Evolutionary conservation across 106 monocot genomes (phyloP).

Genomic region (Dioscorea alata): DNA sequence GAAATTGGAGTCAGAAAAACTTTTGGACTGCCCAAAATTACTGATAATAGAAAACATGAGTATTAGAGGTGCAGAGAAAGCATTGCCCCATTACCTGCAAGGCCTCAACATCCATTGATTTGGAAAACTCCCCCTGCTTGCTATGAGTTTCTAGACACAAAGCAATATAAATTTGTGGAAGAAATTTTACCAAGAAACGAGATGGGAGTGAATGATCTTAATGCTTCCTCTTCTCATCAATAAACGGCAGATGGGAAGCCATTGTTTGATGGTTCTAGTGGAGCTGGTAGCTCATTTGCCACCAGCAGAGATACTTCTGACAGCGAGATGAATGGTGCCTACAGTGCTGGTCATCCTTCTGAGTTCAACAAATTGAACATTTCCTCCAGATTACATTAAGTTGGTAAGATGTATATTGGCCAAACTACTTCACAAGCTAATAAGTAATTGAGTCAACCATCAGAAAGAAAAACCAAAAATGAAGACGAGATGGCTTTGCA

Average conservation of each 20-base stretch:
- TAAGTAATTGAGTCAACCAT: constrained; percentile 11
- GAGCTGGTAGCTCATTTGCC: constrained; percentile 10
- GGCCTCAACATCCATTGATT: constrained; percentile 67
- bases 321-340: constrained; percentile 13
- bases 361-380: constrained; percentile 19
- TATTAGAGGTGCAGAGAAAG: constrained; percentile 64
- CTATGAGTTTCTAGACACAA: constrained; percentile 57
- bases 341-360: constrained; percentile 2
- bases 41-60: constrained; percentile 42
- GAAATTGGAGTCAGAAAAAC: constrained; percentile 29
- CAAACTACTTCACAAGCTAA: constrained; percentile 17
- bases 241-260: constrained; percentile 25
- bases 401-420: constrained; percentile 8
- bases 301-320: constrained; percentile 15
- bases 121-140: constrained; percentile 78
- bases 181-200: constrained; percentile 55
- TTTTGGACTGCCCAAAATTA: constrained; percentile 21
- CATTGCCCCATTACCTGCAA: constrained; percentile 54
- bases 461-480: constrained; percentile 13
- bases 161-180: constrained; percentile 43
- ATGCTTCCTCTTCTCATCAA: constrained; percentile 32
- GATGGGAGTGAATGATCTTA: constrained; percentile 35
- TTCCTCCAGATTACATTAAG: constrained; percentile 13
- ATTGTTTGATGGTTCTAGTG: constrained; percentile 17
- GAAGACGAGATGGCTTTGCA: constrained; percentile 7